These are phyloP conservation scores for Prunus yedoensis DNA, from an alignment of 331 rosid genomes.

Conservation along the genomic window DNA sequence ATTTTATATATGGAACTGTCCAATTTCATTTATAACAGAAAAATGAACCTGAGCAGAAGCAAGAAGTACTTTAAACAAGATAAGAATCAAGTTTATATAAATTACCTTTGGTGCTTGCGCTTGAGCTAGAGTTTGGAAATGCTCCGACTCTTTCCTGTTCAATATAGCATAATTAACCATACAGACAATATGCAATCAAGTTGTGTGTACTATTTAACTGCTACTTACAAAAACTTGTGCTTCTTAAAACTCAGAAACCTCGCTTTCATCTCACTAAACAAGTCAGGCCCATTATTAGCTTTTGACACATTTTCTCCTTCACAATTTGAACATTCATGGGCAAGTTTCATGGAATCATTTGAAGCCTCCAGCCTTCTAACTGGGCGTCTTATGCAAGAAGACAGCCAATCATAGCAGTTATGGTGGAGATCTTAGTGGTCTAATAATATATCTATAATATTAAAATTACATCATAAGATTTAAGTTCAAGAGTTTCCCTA, in stretches of 20 bases:
- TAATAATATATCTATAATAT: neutral
- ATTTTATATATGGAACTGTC: conserved; percentile 11
- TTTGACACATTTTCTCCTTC: conserved; percentile 28
- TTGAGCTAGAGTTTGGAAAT: conserved; percentile 67
- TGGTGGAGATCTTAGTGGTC: neutral
- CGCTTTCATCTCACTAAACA: conserved; percentile 60
- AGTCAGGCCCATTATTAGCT: conserved; percentile 32
- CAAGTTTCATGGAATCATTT: conserved; percentile 11
- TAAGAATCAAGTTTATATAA: neutral
- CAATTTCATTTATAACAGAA: neutral
- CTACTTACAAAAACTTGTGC: conserved; percentile 64
- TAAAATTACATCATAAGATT: neutral
- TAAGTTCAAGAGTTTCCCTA: neutral
- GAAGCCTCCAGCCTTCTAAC: conserved; percentile 26
- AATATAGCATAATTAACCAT: conserved; percentile 17
- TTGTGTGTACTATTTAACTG: neutral
- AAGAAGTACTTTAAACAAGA: neutral
- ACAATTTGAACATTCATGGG: conserved; percentile 16
- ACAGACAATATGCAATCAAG: neutral
- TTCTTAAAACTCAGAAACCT: conserved; percentile 75
- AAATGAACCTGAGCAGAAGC: too few species aligned
- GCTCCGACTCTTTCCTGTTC: conserved; percentile 65
- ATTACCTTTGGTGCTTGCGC: conserved; percentile 81
- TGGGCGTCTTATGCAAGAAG: conserved; percentile 35
- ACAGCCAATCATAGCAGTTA: neutral